These are phyloP conservation scores for Entomortierella lignicola DNA, from an alignment of 192 early-diverging fungal species.

Conservation along the genomic window DNA sequence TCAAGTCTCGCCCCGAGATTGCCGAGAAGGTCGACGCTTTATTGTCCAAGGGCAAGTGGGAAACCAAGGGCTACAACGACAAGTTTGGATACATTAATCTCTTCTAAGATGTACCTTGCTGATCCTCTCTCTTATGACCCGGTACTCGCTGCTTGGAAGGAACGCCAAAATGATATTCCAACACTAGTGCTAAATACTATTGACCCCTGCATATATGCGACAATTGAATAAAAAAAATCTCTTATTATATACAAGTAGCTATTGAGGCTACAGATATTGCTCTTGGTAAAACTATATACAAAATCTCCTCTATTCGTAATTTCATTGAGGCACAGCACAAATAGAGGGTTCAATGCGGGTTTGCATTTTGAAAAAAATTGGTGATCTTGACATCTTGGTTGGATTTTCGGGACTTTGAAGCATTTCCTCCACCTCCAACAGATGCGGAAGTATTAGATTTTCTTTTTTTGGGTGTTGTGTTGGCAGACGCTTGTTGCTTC, in stretches of 20 bases:
- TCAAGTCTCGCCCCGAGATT: slow-evolving; percentile 93
- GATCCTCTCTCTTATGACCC: not conserved
- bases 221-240: not conserved
- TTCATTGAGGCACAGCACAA: too few species aligned
- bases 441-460: not conserved
- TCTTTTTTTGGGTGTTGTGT: slow-evolving; percentile 22
- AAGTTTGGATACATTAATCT: slow-evolving; percentile 84
- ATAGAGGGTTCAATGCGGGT: not conserved
- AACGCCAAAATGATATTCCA: too few species aligned
- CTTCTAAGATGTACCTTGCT: slow-evolving; percentile 58
- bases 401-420: slow-evolving; percentile 17
- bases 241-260: too few species aligned
- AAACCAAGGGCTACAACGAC: slow-evolving; percentile 95
- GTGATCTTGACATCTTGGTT: slow-evolving; percentile 40
- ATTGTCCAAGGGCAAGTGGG: slow-evolving; percentile 92
- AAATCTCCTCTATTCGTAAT: too few species aligned
- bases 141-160: too few species aligned
- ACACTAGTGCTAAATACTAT: too few species aligned
- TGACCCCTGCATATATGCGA: not conserved
- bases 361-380: slow-evolving; percentile 30
- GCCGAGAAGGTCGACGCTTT: slow-evolving; percentile 90
- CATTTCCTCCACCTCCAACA: not conserved
- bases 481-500: not conserved
- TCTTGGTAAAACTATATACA: too few species aligned
- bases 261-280: too few species aligned